Evolutionary conservation across 352 stramenopile genomes (phyloP), one percentile per base, ranked within the genome.

Genomic region (Pythium oligandrum): DNA sequence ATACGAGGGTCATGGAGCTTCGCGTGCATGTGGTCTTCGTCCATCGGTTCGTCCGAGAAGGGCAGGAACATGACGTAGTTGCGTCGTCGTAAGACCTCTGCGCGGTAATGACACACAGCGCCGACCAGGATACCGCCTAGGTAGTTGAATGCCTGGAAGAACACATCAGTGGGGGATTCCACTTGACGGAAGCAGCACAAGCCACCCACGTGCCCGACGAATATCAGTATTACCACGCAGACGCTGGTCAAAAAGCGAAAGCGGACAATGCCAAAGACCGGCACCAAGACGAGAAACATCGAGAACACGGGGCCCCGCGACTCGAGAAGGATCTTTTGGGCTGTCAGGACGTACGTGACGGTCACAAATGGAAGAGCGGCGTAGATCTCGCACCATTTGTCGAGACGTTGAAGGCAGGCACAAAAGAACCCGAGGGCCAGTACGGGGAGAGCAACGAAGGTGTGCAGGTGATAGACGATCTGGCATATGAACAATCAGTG

Each of bases 71-170:
- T 63, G 9, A 61, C 55, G 42, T 68, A 78, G 56, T 78, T 78
- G 9, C 69, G 59, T 3, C 65, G 56, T 0, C 69, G 59, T 8
- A 78, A 53, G 3, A 75, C 63, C 42, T 74, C 69, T 9, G 70
- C 65, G 3, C 68, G 64, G 44, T 78, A 78, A 48, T 78, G 64
- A 30, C 62, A 70, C 1, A 78, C 61, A 3, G 55, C 68, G 4
- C 64, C 68, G 3, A 73, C 65, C 1, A 70, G 47, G 44, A 78
- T 70, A 37, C 55, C 64, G 4, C 68, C 65, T 11, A 78, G 51
- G 57, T 78, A 78, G 48, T 68, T 74, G 58, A 72, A 78, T 2
- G 54, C 62, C 30, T 78, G 68, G 44, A 78, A 78, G 26, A 71
- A 26, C 9, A 78, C 51, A 40, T 78, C 68, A 3, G 63, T 71